A percentile compares a stretch with the other conserved stretches of the same genome.
Conservation (phyloP, 2,329 filamentous ascomycete genomes). For the Monilinia fructigena region DNA sequence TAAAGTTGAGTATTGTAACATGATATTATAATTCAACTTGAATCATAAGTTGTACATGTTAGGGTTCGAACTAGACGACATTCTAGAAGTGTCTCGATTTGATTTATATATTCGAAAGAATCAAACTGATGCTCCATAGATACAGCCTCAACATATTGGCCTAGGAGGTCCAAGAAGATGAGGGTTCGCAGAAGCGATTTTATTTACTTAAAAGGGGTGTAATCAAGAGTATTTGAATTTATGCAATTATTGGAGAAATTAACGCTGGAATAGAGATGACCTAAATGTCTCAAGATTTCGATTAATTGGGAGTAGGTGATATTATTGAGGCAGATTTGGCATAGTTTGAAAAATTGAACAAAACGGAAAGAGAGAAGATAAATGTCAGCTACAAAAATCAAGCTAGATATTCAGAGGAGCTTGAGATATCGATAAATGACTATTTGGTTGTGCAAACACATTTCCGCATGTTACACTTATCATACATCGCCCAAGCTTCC, state of each 20-base stretch:
- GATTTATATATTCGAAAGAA: background rate
- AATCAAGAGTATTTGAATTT: conserved; percentile 37
- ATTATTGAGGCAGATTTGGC: conserved; percentile 25
- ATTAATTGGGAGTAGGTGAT: conserved; percentile 22
- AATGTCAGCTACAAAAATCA: background rate
- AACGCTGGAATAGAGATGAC: conserved; percentile 32
- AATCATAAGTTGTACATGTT: background rate
- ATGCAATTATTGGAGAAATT: conserved; percentile 35
- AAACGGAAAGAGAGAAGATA: conserved; percentile 26
- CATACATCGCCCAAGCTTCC: no score
- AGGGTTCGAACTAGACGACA: no score
- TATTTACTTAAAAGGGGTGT: conserved; percentile 36
- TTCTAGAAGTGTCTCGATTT: no score
- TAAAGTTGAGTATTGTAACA: no score
- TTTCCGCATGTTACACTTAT: no score
- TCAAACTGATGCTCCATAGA: background rate
- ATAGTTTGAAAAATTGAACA: conserved; percentile 28
- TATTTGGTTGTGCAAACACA: no score
- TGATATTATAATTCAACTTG: background rate
- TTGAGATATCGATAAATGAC: no score
- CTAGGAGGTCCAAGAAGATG: conserved; percentile 37
- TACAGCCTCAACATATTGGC: background rate
- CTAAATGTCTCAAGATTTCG: background rate
- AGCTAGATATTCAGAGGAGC: no score
- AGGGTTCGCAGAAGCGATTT: conserved; percentile 39